A percentile compares a stretch with the other conserved stretches of the same genome.
phyloP scores from a whole-genome alignment of 2,329 filamentous ascomycete genomes.

The Basipetospora chlamydospora region DNA sequence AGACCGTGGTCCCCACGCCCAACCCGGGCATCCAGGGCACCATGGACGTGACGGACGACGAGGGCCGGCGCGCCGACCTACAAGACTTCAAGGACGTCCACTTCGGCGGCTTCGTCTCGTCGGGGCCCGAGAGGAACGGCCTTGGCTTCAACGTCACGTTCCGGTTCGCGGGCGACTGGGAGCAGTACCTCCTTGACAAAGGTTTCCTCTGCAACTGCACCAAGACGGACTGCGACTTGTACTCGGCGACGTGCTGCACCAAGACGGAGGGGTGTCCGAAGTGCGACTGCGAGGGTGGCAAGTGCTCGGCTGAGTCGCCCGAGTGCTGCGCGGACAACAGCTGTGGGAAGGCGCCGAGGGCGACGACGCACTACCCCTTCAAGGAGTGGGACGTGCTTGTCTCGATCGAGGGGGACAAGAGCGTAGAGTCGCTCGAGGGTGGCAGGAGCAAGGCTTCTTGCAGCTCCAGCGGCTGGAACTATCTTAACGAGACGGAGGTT shows the following conservation, averaged over 20 bases:
- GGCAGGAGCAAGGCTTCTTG: neutral
- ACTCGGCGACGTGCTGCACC: constrained; percentile 2
- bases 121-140: neutral
- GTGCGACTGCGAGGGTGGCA: constrained; percentile 1
- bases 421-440: neutral
- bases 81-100: neutral
- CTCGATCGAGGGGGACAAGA: constrained; percentile 2
- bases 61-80: neutral
- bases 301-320: constrained; percentile 1
- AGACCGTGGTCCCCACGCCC: constrained; percentile 2
- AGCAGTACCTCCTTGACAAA: neutral
- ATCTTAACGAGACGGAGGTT: neutral
- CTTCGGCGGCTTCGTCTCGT: constrained; percentile 4
- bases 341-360: neutral
- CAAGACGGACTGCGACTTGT: constrained; percentile 1
- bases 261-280: neutral
- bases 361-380: constrained; percentile 2
- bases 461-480: neutral
- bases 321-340: constrained; percentile 1
- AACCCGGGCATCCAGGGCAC: constrained; percentile 1
- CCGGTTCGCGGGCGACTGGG: constrained; percentile 2
- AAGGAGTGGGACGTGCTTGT: constrained; percentile 3
- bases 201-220: constrained; percentile 3
- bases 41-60: constrained; percentile 3
- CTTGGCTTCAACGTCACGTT: constrained; percentile 4